Evolutionary conservation across 805 yeast species (phyloP), one percentile per base, ranked within the genome.

Genomic region (Ogataea pignaliae): DNA sequence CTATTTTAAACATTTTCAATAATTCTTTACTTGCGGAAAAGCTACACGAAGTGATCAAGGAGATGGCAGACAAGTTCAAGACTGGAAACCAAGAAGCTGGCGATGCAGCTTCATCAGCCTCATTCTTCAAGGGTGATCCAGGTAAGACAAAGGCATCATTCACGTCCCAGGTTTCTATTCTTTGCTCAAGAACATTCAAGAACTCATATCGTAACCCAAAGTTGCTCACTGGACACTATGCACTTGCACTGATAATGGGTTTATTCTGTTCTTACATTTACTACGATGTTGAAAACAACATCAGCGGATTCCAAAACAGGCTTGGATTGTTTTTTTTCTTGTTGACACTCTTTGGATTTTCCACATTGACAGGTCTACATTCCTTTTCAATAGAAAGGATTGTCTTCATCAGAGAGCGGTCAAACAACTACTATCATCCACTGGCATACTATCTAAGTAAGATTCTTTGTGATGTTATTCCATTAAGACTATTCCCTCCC

Each of bases 231-330:
- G 86, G 93, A 1, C 95, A 93, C 57, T 91, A 91, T 58, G 69
- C 84, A 2, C 70, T 91, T 47, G 83, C 97, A 0, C 64, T 87
- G 9, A 61, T 82, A 13, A 78, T 91, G 63, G 97, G 96, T 1
- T 58, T 81, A 3, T 85, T 91, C 65, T 83, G 96, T 64, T 97
- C 98, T 0, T 78, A 78, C 40, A 70, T 93, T 34, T 93, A 93
- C 63, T 91, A 83, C 66, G 74, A 88, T 57, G 81, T 91, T 21
- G 71, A 81, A 35, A 85, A 88, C 59, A 97, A 91, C 61, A 91
- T 93, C 43, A 82, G 96, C 56, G 99, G 99, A 0, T 93, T 93
- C 71, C 99, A 93, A 64, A 93, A 93, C 65, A 75, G 99, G 55
- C 72, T 93, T 51, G 99, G 99, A 0, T 70, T 93, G 47, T 93